Evolutionary conservation across 1,284 basidiomycete species (phyloP), one percentile per base, ranked within the genome.

Genomic region (Trametes pubescens): DNA sequence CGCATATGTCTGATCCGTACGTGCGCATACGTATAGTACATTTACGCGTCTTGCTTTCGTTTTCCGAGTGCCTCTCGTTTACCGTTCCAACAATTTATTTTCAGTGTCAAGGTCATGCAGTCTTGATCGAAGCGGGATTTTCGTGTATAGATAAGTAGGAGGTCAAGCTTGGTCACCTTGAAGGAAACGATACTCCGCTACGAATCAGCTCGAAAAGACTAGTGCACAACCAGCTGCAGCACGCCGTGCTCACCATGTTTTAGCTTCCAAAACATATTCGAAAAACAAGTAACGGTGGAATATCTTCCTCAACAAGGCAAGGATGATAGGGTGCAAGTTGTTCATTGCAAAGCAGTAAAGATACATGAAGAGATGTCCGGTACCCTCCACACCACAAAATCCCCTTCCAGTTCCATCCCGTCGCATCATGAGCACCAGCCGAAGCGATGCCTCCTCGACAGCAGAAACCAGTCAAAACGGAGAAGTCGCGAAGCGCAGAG

Each of bases 391-490:
- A 51, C 32, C 65, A 35, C 61, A 51, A 60, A 59, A 26, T 29
- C 64, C 65, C 72, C 69, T 73, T 57, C 68, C 63, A 64, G 64
- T 61, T 44, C 64, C 68, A 66, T 35, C 55, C 65, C 59, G 61
- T 63, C 71, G 69, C 52, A 66, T 79, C 78, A 77, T 79, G 77
- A 75, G 78, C 74, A 56, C 74, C 77, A 76, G 80, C 82, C 72
- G 72, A 81, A 80, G 86, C 84, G 85, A 82, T 80, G 77, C 86
- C 84, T 89, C 86, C 78, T 64, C 71, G 73, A 79, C 74, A 76
- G 75, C 69, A 76, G 69, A 72, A 75, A 71, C 76, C 66, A 79
- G 80, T 80, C 77, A 76, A 77, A 79, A 72, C 80, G 75, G 81
- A 76, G 74, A 73, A 68, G 69, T 65, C 67, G 70, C 68, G 71